Percentiles rank a stretch among this genome's conserved stretches.
Evolutionary conservation across 2,329 filamentous ascomycete species (phyloP).

Genomic region (Trichophyton simii): DNA sequence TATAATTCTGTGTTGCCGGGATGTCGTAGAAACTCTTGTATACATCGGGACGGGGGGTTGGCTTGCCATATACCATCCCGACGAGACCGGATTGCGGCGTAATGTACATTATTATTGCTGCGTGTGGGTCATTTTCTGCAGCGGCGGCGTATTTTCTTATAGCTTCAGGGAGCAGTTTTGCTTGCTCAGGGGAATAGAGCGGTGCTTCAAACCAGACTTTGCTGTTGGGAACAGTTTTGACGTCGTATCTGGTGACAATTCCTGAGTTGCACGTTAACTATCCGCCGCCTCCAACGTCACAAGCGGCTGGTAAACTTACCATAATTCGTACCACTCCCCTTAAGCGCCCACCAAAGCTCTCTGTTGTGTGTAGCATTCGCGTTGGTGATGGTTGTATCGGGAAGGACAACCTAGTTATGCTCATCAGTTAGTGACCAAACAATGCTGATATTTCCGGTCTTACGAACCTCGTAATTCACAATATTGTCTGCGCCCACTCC

Average conservation of each 20-base stretch:
- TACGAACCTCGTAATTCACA: not conserved
- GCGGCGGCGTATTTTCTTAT: not conserved
- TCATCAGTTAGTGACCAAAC: no score
- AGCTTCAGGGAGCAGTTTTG: not conserved
- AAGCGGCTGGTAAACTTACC: slow-evolving; percentile 19
- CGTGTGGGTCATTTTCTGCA: not conserved
- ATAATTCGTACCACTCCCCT: slow-evolving; percentile 34
- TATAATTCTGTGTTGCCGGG: no score
- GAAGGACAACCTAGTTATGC: slow-evolving; percentile 17
- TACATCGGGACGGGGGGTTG: not conserved
- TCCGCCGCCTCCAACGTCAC: not conserved
- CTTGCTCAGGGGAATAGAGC: not conserved
- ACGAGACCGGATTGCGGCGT: not conserved
- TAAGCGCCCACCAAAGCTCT: slow-evolving; percentile 23
- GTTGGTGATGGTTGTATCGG: slow-evolving; percentile 21
- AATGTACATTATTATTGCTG: not conserved
- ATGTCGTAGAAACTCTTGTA: not conserved
- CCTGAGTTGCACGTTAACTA: not conserved
- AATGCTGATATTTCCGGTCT: no score
- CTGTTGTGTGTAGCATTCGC: slow-evolving; percentile 19
- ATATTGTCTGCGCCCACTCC: not conserved
- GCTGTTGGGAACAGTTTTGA: not conserved
- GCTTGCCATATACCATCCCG: not conserved
- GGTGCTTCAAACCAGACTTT: not conserved
- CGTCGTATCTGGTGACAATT: not conserved